Evolutionary conservation across 495 filamentous ascomycete species (phyloP), one percentile per base, ranked within the genome.

Genomic region (Penicillium alfredii): DNA sequence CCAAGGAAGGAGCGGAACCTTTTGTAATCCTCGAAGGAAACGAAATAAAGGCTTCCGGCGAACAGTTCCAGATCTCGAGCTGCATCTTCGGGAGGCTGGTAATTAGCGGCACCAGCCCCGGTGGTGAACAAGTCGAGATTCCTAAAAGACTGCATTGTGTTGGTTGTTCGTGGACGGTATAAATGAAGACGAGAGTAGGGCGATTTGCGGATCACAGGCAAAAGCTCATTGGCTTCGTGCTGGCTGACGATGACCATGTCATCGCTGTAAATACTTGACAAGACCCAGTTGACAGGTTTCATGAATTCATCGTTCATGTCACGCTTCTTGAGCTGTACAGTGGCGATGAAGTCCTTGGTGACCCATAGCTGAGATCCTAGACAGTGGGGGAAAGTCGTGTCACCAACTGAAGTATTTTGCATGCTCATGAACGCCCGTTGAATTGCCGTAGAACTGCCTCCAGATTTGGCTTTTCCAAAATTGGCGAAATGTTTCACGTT

Each of bases 11-110:
- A 34, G 32, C 76, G 80, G 2, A 76, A 33, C n/a, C 46, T 37
- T 7, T 60, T 27, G 45, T 82, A 84, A 15, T 78, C 65, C 6
- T 56, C 40, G 38, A 64, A 75, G 4, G 57, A 60, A 9, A 45
- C 35, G 11, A 85, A 58, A 49, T 80, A 85, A 6, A 83, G 68
- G 40, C 77, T 73, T n/a, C 80, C 79, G 1, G 80, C 67, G 40
- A 84, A 85, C 4, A 85, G 55, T 44, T 78, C 78, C 15, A 84
- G 60, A 21, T 75, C 57, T 38, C 17, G 33, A 4, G 26, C 32
- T 12, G 30, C 32, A 8, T 42, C 37, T 16, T 24, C 21, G 11
- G 28, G 13, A 9, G 24, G 12, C 25, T 30, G 24, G 42, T 17
- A 13, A 12, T 21, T 27, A 12, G 13, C 21, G 24, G 14, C 9